A percentile compares a stretch with the other conserved stretches of the same genome.
phyloP scores from a whole-genome alignment of 192 early-diverging fungal genomes.

The Gorgonomyces haynaldii region DNA sequence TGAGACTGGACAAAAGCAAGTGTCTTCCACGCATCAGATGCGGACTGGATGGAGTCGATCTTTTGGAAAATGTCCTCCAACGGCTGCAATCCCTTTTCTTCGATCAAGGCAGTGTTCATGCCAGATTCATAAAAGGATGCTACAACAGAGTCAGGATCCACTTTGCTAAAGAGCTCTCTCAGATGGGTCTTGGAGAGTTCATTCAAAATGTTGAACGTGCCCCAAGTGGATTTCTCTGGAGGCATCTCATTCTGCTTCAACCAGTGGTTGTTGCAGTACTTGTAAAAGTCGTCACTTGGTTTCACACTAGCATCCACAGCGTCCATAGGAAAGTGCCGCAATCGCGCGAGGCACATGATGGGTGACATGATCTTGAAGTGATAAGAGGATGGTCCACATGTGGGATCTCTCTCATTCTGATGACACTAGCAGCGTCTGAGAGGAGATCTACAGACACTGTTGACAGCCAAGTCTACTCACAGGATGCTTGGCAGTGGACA shows the following conservation, averaged over 20 bases:
- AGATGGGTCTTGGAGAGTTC: not conserved
- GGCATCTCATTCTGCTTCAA: constrained; percentile 3
- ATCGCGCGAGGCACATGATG: no score
- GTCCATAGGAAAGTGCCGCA: no score
- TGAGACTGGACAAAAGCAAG: not conserved
- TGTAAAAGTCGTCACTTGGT: constrained; percentile 2
- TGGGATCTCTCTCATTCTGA: no score
- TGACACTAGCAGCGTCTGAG: no score
- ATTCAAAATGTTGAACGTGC: not conserved
- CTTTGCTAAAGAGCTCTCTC: not conserved
- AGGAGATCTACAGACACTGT: no score
- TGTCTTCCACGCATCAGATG: no score
- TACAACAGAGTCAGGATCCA: constrained; percentile 1
- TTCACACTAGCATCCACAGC: constrained; percentile 1
- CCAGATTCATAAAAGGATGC: constrained; percentile 1
- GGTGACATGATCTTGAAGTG: no score
- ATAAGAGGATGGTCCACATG: no score
- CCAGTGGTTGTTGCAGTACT: not conserved
- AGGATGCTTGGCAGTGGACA: no score
- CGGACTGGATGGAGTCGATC: not conserved
- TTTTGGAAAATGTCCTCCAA: not conserved
- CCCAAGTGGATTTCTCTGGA: not conserved
- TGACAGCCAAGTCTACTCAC: no score
- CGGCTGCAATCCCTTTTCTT: constrained; percentile 1
- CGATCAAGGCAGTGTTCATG: not conserved